These are phyloP conservation scores for Cucurbita moschata DNA, from an alignment of 306 rosid species.

Conservation along the genomic window DNA sequence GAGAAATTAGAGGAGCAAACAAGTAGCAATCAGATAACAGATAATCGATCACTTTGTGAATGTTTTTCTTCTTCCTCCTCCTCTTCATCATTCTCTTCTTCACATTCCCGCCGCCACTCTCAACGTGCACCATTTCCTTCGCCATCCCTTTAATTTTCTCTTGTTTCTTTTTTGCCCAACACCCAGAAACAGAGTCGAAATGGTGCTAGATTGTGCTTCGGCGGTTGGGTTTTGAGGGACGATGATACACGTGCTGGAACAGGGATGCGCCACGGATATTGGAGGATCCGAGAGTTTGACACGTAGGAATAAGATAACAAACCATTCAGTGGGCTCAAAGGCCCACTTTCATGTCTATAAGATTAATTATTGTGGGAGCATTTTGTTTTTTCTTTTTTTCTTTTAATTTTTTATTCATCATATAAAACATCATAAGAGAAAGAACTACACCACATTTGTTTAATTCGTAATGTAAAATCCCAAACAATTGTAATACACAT, in stretches of 20 bases:
- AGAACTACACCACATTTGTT: too few species aligned
- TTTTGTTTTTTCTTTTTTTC: too few species aligned
- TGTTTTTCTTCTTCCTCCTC: slow-evolving; percentile 23
- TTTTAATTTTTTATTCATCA: too few species aligned
- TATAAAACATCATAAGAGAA: too few species aligned
- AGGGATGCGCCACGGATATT: not conserved
- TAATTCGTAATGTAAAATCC: too few species aligned
- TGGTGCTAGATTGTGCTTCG: not conserved
- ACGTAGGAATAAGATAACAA: not conserved
- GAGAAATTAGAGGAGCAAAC: slow-evolving; percentile 48
- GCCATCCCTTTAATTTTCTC: slow-evolving; percentile 12
- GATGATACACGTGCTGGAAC: not conserved
- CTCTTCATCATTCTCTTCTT: slow-evolving; percentile 27
- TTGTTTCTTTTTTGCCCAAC: not conserved
- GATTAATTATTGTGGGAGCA: too few species aligned
- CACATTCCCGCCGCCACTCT: not conserved
- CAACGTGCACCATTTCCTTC: slow-evolving; percentile 9
- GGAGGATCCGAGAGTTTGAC: not conserved
- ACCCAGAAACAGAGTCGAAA: not conserved
- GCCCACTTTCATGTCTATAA: not conserved
- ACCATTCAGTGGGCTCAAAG: not conserved
- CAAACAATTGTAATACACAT: too few species aligned
- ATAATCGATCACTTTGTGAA: slow-evolving; percentile 30
- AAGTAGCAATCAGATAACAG: slow-evolving; percentile 41
- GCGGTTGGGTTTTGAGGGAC: not conserved